These are phyloP conservation scores for Annulohypoxylon nitens DNA, from an alignment of 495 filamentous ascomycete species.

Conservation along the genomic window DNA sequence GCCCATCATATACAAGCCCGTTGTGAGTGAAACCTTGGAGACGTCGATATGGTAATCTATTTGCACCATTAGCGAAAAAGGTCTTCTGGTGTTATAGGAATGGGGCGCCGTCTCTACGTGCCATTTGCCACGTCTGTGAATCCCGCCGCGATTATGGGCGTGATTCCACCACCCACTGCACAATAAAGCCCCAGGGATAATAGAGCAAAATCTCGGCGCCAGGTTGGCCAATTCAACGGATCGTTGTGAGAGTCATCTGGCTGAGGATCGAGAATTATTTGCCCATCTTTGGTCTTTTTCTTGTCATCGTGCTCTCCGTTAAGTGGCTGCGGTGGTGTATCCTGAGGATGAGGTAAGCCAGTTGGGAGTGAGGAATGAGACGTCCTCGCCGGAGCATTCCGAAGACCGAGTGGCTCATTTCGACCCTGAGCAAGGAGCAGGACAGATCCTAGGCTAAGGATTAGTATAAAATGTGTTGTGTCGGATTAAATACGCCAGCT, in stretches of 20 bases:
- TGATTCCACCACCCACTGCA: slow-evolving; percentile 94
- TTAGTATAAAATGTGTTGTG: not conserved
- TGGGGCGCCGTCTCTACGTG: slow-evolving; percentile 45
- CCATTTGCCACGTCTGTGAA: slow-evolving; percentile 81
- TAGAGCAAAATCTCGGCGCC: slow-evolving; percentile 85
- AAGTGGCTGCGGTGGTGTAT: slow-evolving; percentile 37
- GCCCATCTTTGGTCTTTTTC: slow-evolving; percentile 85
- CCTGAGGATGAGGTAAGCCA: slow-evolving; percentile 63
- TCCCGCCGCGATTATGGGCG: slow-evolving; percentile 89
- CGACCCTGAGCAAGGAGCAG: slow-evolving; percentile 79
- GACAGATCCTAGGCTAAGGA: slow-evolving; percentile 74
- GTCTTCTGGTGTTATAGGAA: not conserved
- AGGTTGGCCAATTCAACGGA: slow-evolving; percentile 90
- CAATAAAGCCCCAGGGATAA: slow-evolving; percentile 91
- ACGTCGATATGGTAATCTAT: slow-evolving; percentile 75
- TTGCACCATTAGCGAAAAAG: slow-evolving; percentile 9
- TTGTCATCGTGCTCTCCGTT: slow-evolving; percentile 59
- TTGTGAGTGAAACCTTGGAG: slow-evolving; percentile 85
- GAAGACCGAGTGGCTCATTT: slow-evolving; percentile 85
- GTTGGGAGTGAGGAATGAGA: slow-evolving; percentile 81
- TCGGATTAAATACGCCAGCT: slow-evolving; percentile 40
- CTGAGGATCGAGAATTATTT: slow-evolving; percentile 90
- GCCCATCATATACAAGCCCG: slow-evolving; percentile 96
- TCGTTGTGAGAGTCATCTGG: slow-evolving; percentile 93
- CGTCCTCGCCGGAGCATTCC: slow-evolving; percentile 78